These are phyloP conservation scores for Pseudopithomyces chartarum DNA, from an alignment of 2,329 filamentous ascomycete genomes.

Conservation along the genomic window DNA sequence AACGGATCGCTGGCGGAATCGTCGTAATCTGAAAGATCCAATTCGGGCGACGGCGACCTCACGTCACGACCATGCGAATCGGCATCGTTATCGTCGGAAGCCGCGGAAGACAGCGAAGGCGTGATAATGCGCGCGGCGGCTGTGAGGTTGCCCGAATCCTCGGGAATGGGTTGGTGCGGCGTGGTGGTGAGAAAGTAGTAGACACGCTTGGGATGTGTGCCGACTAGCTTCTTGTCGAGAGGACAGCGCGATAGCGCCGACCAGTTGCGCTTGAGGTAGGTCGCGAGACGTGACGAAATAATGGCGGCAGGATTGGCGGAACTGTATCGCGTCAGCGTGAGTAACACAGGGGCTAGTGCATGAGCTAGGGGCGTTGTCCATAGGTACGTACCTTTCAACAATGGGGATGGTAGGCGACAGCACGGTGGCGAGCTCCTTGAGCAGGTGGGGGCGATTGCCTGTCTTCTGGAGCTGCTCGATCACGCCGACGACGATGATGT, in stretches of 20 bases:
- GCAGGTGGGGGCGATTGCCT: conserved; percentile 88
- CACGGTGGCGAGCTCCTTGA: conserved; percentile 87
- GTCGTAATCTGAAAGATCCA: conserved; percentile 90
- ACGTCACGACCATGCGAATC: conserved; percentile 64
- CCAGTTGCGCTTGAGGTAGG: conserved; percentile 87
- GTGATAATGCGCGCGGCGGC: conserved; percentile 70
- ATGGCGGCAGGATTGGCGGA: conserved; percentile 95
- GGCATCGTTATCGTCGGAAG: conserved; percentile 72
- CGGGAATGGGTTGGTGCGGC: conserved; percentile 79
- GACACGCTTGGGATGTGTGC: conserved; percentile 88
- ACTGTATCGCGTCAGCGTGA: conserved; percentile 58
- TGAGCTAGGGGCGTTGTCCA: conserved; percentile 9
- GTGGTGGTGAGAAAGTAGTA: conserved; percentile 96
- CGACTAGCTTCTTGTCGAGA: conserved; percentile 88
- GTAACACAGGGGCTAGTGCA: conserved; percentile 18
- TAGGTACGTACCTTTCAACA: conserved; percentile 81
- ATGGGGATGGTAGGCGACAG: conserved; percentile 77
- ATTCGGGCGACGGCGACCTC: conserved; percentile 88
- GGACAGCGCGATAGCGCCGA: conserved; percentile 80
- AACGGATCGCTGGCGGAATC: conserved; percentile 66
- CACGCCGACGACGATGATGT: conserved; percentile 92
- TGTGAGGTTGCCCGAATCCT: conserved; percentile 59
- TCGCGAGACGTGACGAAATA: conserved; percentile 87
- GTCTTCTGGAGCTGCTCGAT: conserved; percentile 88
- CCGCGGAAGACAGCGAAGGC: conserved; percentile 79